A percentile compares a stretch with the other conserved stretches of the same genome.
Evolutionary conservation across 176 grass and related monocot genomes (phyloP).

Genomic region (Avena atlantica): DNA sequence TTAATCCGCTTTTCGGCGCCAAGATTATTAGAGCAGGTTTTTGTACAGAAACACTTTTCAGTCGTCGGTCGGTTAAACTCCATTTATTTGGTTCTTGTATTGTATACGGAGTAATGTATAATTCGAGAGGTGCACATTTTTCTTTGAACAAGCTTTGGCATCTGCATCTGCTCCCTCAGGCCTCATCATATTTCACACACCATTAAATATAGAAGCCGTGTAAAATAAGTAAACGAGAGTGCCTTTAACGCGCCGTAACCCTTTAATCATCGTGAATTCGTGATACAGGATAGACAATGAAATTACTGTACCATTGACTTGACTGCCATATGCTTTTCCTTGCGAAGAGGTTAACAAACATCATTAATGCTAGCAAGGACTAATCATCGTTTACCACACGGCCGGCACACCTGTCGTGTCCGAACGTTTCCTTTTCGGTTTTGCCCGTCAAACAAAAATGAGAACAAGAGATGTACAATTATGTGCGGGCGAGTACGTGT

Average conservation of each 20-base stretch:
- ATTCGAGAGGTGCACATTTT: neutral
- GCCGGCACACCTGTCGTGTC: too few species aligned
- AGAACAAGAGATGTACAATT: neutral
- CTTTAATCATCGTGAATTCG: neutral
- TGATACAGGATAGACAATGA: neutral
- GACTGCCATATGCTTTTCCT: neutral
- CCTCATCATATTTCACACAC: neutral
- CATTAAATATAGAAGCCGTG: neutral
- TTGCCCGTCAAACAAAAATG: neutral
- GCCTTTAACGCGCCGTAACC: neutral
- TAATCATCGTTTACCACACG: neutral
- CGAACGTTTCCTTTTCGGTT: slow-evolving; percentile 17
- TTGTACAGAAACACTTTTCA: slow-evolving; percentile 39
- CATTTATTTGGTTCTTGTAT: slow-evolving; percentile 21
- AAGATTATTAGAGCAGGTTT: neutral
- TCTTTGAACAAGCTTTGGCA: neutral
- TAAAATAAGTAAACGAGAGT: neutral
- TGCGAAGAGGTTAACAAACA: slow-evolving; percentile 7
- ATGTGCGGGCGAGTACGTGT: too few species aligned
- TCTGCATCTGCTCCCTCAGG: neutral
- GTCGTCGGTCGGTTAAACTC: neutral
- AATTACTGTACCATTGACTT: neutral
- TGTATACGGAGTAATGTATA: neutral
- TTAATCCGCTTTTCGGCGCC: slow-evolving; percentile 31
- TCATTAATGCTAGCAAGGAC: neutral